phyloP scores from a whole-genome alignment of 345 rosid species.

The Stellera chamaejasme region DNA sequence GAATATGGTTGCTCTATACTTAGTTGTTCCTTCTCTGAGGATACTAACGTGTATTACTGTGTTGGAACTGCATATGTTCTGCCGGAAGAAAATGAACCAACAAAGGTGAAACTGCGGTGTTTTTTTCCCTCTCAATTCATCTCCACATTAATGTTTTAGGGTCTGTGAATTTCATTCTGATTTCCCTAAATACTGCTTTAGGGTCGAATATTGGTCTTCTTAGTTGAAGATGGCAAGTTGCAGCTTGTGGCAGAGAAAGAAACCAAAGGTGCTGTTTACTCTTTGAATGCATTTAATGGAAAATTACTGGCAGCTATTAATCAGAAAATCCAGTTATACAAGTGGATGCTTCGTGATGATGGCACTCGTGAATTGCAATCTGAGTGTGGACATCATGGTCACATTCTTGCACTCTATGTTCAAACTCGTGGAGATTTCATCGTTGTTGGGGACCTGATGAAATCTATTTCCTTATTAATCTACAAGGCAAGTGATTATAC shows the following conservation, averaged over 20 bases:
- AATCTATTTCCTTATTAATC: constrained; percentile 80
- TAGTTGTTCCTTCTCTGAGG: constrained; percentile 87
- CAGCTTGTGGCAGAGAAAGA: constrained; percentile 89
- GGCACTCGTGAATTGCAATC: constrained; percentile 77
- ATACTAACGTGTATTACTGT: constrained; percentile 69
- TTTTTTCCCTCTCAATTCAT: not conserved
- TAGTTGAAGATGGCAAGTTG: constrained; percentile 79
- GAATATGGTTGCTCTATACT: constrained; percentile 90
- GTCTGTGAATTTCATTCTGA: not conserved
- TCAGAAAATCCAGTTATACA: constrained; percentile 85
- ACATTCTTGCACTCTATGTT: constrained; percentile 81
- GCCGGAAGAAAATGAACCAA: constrained; percentile 84
- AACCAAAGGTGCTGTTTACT: constrained; percentile 85
- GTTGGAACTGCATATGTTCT: constrained; percentile 94
- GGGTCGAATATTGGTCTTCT: constrained; percentile 89
- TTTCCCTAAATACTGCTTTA: constrained; percentile 8
- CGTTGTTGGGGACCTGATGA: constrained; percentile 91
- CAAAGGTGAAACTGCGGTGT: constrained; percentile 45
- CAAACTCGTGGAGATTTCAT: constrained; percentile 96
- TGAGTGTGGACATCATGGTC: constrained; percentile 91
- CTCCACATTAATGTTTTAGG: not conserved
- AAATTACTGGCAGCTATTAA: constrained; percentile 88
- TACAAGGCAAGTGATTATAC: constrained; percentile 52
- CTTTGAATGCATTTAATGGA: constrained; percentile 86
- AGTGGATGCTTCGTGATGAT: constrained; percentile 94